phyloP scores from a whole-genome alignment of 2,329 filamentous ascomycete genomes.

The Bipolaris gigantea region DNA sequence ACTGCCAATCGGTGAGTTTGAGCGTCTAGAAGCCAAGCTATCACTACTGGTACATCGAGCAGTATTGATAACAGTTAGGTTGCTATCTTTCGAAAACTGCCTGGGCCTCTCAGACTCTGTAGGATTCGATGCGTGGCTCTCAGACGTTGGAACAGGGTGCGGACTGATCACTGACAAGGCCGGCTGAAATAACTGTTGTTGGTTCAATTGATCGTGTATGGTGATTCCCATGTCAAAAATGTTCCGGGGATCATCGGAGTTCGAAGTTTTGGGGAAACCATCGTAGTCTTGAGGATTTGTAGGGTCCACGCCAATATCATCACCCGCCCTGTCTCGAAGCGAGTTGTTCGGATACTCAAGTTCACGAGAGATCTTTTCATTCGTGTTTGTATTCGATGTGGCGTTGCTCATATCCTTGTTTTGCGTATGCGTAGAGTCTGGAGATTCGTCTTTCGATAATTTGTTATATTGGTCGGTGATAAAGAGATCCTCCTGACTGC shows the following conservation, averaged over 20 bases:
- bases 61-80: conserved; percentile 48
- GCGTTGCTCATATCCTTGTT: conserved; percentile 22
- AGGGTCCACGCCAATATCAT: neutral
- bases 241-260: neutral
- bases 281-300: neutral
- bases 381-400: neutral
- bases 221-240: neutral
- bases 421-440: conserved; percentile 30
- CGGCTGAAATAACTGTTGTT: neutral
- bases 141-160: conserved; percentile 4
- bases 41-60: conserved; percentile 35
- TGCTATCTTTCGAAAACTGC: conserved; percentile 50
- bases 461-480: conserved; percentile 31
- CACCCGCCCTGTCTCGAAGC: too few relatives aligned
- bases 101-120: conserved; percentile 19
- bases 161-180: neutral
- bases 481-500: conserved; percentile 31
- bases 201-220: neutral
- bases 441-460: conserved; percentile 14
- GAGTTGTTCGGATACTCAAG: neutral
- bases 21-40: conserved; percentile 24
- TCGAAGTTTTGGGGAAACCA: neutral
- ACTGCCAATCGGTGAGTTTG: conserved; percentile 21
- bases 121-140: conserved; percentile 11
- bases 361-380: neutral